These are phyloP conservation scores for Kickxella alabastrina DNA, from an alignment of 192 early-diverging fungal species.

Conservation along the genomic window DNA sequence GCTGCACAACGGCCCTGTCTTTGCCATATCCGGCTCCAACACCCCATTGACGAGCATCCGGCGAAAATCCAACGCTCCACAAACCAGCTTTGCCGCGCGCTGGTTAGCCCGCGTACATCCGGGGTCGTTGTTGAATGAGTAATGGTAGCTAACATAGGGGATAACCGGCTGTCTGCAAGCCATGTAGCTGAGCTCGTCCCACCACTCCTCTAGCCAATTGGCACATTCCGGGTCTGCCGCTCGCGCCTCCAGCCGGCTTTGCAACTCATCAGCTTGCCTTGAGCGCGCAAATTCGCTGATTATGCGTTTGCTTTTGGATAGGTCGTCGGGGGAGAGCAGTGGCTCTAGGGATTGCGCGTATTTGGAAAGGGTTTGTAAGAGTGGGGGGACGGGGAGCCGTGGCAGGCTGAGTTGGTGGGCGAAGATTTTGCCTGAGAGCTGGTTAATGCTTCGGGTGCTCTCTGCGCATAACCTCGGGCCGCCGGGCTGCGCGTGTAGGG, in stretches of 20 bases:
- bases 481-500: too few species aligned
- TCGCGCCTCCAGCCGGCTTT: constrained; percentile 72
- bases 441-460: background rate
- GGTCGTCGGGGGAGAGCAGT: constrained; percentile 61
- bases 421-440: constrained; percentile 54
- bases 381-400: constrained; percentile 81
- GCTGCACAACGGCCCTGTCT: constrained; percentile 72
- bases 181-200: constrained; percentile 92
- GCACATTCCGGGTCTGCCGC: constrained; percentile 63
- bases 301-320: constrained; percentile 57
- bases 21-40: constrained; percentile 78
- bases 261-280: constrained; percentile 73
- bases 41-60: constrained; percentile 65
- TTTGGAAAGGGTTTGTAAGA: constrained; percentile 70
- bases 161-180: constrained; percentile 96
- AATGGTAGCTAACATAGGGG: constrained; percentile 94
- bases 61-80: constrained; percentile 83
- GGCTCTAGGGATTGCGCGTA: constrained; percentile 79
- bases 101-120: constrained; percentile 62
- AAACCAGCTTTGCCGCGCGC: constrained; percentile 83
- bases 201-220: constrained; percentile 96
- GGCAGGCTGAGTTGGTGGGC: constrained; percentile 69
- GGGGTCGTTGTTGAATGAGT: constrained; percentile 84
- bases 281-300: constrained; percentile 75
- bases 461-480: too few species aligned